Base-by-base conservation (phyloP, 2,329 filamentous ascomycete genomes). In the Lecanicillium sp. region DNA sequence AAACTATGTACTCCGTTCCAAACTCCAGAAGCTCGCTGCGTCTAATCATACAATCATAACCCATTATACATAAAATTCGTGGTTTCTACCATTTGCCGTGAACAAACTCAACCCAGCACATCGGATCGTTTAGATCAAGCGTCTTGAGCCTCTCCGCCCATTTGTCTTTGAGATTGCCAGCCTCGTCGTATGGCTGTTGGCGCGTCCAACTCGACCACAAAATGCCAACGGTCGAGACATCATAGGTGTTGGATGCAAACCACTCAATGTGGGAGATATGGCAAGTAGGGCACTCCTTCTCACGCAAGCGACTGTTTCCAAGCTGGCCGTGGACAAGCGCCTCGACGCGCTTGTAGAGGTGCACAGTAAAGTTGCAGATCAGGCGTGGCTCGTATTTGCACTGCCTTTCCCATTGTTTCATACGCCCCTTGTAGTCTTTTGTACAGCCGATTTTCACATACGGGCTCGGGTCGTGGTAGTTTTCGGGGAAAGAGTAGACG, bases 381-480 rank as follows among this genome's bases (percentile, higher is more conserved):
- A 50, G 20, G 8, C 42, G n/a, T 8, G 52, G 44, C 3, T 37
- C 29, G 34, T 60, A 59, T 12, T 43, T 38, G 36, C 57, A 60
- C 13, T 46, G 14, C 1, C 25, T 18, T 32, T 43, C 13, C 49
- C 52, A 57, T 1, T 39, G 2, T 10, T 14, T 13, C 52, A 57
- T 56, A 10, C 57, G 55, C 5, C 3, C 15, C 2, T 40, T 11
- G 28, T 47, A 35, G 18, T 57, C 10, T 2, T 35, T 22, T 3
- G 55, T 43, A 45, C 39, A 46, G 15, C 57, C 57, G n/a, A 60
- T 59, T 37, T 60, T 60, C 43, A 59, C 43, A 17, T 49, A 44
- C 5, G 45, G 44, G 4, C 44, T 20, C 4, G 33, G 38, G 13
- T 41, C 37, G 15, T 36, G 8, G 19, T n/a, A 13, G 14, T 49